Conservation (phyloP, 1,139 yeast species). For the Suhomyces guaymorum region DNA sequence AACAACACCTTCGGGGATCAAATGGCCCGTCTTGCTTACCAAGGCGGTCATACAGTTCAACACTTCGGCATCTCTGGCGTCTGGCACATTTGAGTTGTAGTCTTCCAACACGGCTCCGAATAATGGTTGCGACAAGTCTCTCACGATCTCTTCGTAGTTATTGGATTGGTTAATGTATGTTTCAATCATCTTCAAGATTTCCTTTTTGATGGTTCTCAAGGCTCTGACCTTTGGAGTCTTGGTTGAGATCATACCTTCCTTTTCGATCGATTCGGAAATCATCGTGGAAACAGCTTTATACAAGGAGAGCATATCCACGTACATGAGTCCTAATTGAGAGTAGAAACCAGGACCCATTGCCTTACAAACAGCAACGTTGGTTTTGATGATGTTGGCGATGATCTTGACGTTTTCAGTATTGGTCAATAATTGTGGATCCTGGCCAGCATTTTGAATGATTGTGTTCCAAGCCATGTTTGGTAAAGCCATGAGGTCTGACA, state of each 20-base stretch:
- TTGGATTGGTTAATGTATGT: constrained; percentile 86
- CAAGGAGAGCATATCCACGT: constrained; percentile 84
- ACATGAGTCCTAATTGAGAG: constrained; percentile 83
- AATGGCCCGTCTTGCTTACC: constrained; percentile 80
- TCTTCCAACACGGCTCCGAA: constrained; percentile 87
- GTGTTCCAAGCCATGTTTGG: constrained; percentile 96
- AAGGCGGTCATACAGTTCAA: constrained; percentile 91
- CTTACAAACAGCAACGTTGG: constrained; percentile 91
- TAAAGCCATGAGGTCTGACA: constrained; percentile 78
- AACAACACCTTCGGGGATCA: constrained; percentile 90
- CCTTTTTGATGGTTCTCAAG: constrained; percentile 93
- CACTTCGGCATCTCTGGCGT: constrained; percentile 97
- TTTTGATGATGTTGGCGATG: constrained; percentile 88
- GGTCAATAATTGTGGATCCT: constrained; percentile 79
- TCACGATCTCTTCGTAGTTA: constrained; percentile 81
- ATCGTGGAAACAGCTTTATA: constrained; percentile 89
- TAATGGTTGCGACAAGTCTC: constrained; percentile 80
- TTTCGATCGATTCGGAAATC: constrained; percentile 78
- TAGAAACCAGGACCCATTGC: constrained; percentile 92
- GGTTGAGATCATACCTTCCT: constrained; percentile 83
- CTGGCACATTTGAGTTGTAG: constrained; percentile 85
- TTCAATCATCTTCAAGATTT: constrained; percentile 84
- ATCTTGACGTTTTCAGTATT: constrained; percentile 89
- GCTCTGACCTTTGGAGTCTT: constrained; percentile 96
- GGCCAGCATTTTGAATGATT: constrained; percentile 83